Base-by-base conservation (phyloP, 371 early-diverging fungal species). In the Zychaea mexicana region DNA sequence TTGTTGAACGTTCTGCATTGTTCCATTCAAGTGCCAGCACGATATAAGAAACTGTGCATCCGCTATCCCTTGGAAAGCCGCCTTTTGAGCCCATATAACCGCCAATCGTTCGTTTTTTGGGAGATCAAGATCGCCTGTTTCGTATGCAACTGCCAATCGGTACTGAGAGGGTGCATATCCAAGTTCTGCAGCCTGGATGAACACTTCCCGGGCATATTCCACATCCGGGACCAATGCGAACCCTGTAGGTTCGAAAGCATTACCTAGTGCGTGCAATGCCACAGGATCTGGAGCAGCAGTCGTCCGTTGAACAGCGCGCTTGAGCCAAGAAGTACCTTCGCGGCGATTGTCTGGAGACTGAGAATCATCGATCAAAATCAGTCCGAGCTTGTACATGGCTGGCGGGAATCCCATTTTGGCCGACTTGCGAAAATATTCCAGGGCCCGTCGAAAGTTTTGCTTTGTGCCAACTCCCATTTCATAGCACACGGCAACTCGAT, bases 51-150 rank as follows among this genome's bases (percentile, higher is more conserved):
- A 73, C 65, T 91, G 90, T 1, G 91, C 88, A 30, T 93, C 92
- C 0, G 89, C 71, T 68, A 96, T 84, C 10, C 88, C 89, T 67
- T 93, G 88, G 59, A 94, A 90, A 8, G 96, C 96, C 2, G 96
- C 91, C 6, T 90, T 85, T n/a, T 94, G 91, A 78, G 97, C 98
- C 97, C 98, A 99, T 2, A 92, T 92, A 68, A 98, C 95, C 6
- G 96, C 94, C 47, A 90, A 74, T 33, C 89, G 80, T 0, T 98
- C 87, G 67, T 97, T 94, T 1, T 90, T 79, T 3, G 91, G 90
- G 57, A 94, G 91, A 6, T 86, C 89, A 47, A 98, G 9, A 24
- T 57, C 28, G 3, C 98, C 99, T 67, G 96, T 91, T 79, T 98
- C 98, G 76, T 96, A 97, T 52, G 91, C 93, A 54, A 89, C 83